Conservation (phyloP, 1,284 basidiomycete species). For the Cutaneotrichosporon spelunceum region DNA sequence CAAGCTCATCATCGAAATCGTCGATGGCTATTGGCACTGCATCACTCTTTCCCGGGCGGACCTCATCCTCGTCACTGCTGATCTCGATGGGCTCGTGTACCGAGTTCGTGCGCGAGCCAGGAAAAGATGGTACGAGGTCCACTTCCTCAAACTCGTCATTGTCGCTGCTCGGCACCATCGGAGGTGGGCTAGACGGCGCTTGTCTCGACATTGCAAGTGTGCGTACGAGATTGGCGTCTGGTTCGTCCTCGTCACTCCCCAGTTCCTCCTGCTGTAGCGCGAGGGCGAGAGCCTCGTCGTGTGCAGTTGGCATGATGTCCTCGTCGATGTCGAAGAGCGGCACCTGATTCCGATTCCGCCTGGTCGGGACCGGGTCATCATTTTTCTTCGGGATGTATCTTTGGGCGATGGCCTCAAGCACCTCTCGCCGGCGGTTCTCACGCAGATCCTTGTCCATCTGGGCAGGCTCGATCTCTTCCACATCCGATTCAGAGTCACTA, state of each 20-base stretch:
- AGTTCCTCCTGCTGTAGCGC: slow-evolving; percentile 49
- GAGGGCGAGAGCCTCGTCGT: slow-evolving; percentile 48
- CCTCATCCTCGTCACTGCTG: slow-evolving; percentile 19
- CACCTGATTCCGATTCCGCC: slow-evolving; percentile 35
- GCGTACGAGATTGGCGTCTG: slow-evolving; percentile 38
- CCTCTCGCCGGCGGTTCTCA: slow-evolving; percentile 64
- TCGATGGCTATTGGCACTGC: slow-evolving; percentile 6
- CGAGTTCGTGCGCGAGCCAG: slow-evolving; percentile 13
- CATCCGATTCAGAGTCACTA: slow-evolving; percentile 35
- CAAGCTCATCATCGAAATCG: slow-evolving; percentile 24
- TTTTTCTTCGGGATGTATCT: slow-evolving; percentile 53
- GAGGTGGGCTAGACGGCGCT: slow-evolving; percentile 13
- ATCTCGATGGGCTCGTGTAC: slow-evolving; percentile 9
- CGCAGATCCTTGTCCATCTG: slow-evolving; percentile 63
- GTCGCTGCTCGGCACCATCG: background rate
- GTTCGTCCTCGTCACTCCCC: slow-evolving; percentile 44
- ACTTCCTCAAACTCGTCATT: slow-evolving; percentile 40
- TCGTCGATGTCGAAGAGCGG: slow-evolving; percentile 61
- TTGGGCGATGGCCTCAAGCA: slow-evolving; percentile 62
- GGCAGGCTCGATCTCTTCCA: slow-evolving; percentile 13
- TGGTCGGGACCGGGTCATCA: background rate
- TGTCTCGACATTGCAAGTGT: slow-evolving; percentile 29
- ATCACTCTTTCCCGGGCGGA: background rate
- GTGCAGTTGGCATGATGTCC: slow-evolving; percentile 35
- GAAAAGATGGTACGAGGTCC: slow-evolving; percentile 25